Evolutionary conservation across 805 yeast genomes (phyloP), one percentile per base, ranked within the genome.

Genomic region (Myxozyma neotropica): DNA sequence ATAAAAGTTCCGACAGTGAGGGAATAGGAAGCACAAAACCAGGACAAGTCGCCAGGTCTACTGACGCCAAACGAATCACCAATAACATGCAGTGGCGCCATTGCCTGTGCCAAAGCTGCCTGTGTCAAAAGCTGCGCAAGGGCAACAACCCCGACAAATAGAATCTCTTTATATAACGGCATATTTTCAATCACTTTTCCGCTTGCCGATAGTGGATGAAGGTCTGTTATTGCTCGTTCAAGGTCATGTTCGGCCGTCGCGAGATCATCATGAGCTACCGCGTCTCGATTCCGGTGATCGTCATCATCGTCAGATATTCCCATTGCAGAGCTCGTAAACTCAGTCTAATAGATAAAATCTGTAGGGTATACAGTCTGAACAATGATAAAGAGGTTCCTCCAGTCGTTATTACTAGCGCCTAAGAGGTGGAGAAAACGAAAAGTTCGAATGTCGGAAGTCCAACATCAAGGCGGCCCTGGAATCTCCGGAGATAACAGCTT

Each of bases 21-120:
- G 0, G 89, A 84, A 69, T 82, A 86, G 0, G 89, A 81, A 1
- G 91, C 90, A 77, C 84, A 79, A 69, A 83, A 82, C 94, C 95
- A 86, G 2, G 77, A 66, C 53, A 77, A 71, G 51, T 76, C 72
- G 7, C 75, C 77, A 15, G 70, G 67, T 8, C 71, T 56, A 0
- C 63, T 63, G 23, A 72, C 66, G 21, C 67, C 64, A 44, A 76
- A 77, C 39, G 67, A 59, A 12, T 60, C 59, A 6, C 73, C 73
- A 2, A 78, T 72, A 19, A 63, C 66, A 24, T 68, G 50, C 63
- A 72, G 56, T 49, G 73, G 58, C 52, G 72, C 61, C 51, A 74
- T 40, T 36, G 71, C 63, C 52, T 73, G 74, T 0, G 74, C 73
- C 15, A 77, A 66, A 0, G 72, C 72, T 1, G 76, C 74, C 65